Evolutionary conservation across 73 alveolate genomes (phyloP).

Genomic region (Paramecium pentaurelia): DNA sequence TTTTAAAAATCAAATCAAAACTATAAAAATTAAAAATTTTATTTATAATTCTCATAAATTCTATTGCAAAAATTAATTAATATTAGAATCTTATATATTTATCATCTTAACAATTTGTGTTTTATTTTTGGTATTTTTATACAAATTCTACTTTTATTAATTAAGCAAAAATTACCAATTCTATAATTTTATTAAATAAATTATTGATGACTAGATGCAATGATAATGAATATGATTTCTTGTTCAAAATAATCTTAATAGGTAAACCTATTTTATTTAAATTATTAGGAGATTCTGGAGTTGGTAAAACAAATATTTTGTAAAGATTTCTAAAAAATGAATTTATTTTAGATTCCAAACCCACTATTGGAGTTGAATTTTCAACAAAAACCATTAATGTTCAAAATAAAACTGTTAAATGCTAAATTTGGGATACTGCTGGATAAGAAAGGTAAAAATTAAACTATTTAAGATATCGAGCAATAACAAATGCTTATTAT

Average conservation of each 20-base stretch:
- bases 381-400: background rate
- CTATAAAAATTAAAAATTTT: too few relatives aligned
- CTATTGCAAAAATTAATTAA: background rate
- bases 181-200: background rate
- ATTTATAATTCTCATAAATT: background rate
- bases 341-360: background rate
- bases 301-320: constrained; percentile 40
- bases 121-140: too few relatives aligned
- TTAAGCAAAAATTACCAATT: background rate
- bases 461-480: constrained; percentile 55
- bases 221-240: background rate
- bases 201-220: background rate
- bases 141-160: background rate
- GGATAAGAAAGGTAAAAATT: constrained; percentile 78
- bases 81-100: too few relatives aligned
- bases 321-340: background rate
- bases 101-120: background rate
- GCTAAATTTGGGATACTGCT: constrained; percentile 94
- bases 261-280: background rate
- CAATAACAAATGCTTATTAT: constrained; percentile 60
- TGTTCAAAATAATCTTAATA: background rate
- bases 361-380: constrained; percentile 55
- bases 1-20: too few relatives aligned
- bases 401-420: constrained; percentile 52
- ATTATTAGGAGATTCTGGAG: constrained; percentile 65